Evolutionary conservation across 305 asterid species (phyloP).

Genomic region (Striga hermonthica): DNA sequence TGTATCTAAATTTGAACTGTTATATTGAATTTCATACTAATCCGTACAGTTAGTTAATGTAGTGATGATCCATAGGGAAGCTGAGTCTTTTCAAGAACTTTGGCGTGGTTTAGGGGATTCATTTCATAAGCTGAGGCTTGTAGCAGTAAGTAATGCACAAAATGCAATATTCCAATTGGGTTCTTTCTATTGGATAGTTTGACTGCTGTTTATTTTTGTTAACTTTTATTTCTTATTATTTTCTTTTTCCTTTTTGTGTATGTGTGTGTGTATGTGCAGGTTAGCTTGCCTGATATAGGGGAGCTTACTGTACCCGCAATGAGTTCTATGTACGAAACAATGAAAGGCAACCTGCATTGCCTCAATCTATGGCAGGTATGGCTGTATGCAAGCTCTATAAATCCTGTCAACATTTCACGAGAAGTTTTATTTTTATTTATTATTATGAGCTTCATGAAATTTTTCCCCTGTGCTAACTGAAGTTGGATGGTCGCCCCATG

Average conservation of each 20-base stretch:
- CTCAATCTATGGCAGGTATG: constrained; percentile 95
- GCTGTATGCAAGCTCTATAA: constrained; percentile 51
- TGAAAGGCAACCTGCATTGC: constrained; percentile 55
- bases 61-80: constrained; percentile 45
- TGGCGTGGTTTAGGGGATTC: constrained; percentile 80
- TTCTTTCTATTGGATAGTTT: background rate
- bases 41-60: constrained; percentile 33
- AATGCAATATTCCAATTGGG: background rate
- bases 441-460: constrained; percentile 2
- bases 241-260: background rate
- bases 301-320: constrained; percentile 58
- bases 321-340: constrained; percentile 63
- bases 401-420: background rate
- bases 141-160: constrained; percentile 56
- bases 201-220: too few relatives aligned
- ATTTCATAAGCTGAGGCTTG: constrained; percentile 57
- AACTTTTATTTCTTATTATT: too few relatives aligned
- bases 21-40: constrained; percentile 18
- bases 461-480: constrained; percentile 24
- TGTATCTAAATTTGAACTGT: background rate
- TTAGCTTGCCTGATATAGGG: constrained; percentile 72
- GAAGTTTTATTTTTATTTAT: background rate
- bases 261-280: constrained; percentile 41
- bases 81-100: constrained; percentile 50
- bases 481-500: constrained; percentile 99